Evolutionary conservation across 1,139 yeast genomes (phyloP).

Genomic region (Suhomyces chickasaworum): DNA sequence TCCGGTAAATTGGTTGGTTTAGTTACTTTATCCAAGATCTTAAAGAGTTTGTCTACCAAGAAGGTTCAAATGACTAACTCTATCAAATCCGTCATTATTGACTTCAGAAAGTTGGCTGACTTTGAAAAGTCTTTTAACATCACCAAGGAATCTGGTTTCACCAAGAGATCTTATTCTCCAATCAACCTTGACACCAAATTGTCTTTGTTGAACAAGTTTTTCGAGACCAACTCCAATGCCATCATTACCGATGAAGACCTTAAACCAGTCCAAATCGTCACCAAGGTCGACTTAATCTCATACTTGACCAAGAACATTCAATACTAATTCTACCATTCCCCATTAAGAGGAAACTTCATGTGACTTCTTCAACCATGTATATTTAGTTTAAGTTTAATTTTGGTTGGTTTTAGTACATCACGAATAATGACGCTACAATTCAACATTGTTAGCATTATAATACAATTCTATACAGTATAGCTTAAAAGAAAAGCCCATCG

Average conservation of each 20-base stretch:
- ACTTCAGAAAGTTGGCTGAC: conserved; percentile 72
- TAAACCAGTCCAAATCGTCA: conserved; percentile 81
- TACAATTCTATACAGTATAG: conserved; percentile 12
- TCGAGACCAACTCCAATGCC: conserved; percentile 86
- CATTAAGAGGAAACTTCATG: neutral
- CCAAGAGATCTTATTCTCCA: conserved; percentile 66
- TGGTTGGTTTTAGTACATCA: too few species aligned
- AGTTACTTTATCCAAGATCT: conserved; percentile 73
- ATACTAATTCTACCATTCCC: conserved; percentile 9
- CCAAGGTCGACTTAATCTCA: conserved; percentile 82
- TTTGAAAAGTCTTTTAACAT: conserved; percentile 69
- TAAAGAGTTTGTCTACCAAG: conserved; percentile 68
- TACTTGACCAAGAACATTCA: conserved; percentile 51
- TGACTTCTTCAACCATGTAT: neutral
- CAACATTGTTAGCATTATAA: conserved; percentile 7
- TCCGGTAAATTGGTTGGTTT: conserved; percentile 70
- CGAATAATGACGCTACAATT: conserved; percentile 4
- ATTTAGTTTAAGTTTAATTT: too few species aligned
- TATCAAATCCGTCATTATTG: conserved; percentile 65
- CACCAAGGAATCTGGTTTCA: conserved; percentile 58
- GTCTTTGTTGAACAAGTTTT: conserved; percentile 71
- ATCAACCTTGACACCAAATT: conserved; percentile 72
- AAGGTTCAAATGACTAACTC: conserved; percentile 61
- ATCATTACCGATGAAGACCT: conserved; percentile 72
- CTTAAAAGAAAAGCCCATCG: neutral